phyloP scores from a whole-genome alignment of 1,284 basidiomycete species.

The Leccinum subrobustum region DNA sequence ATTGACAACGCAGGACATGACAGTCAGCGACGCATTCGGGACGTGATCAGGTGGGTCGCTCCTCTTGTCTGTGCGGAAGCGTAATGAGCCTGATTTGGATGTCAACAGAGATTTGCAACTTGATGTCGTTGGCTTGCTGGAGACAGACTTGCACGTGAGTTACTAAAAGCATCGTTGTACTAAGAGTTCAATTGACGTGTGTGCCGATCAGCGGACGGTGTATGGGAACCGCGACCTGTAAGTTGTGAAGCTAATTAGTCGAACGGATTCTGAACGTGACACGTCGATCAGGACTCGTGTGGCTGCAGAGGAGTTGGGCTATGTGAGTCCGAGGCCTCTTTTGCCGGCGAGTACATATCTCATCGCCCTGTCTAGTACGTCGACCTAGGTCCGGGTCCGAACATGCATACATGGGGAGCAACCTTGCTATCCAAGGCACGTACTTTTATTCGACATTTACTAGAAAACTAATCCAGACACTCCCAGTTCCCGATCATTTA shows the following conservation, averaged over 20 bases:
- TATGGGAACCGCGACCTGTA: constrained; percentile 90
- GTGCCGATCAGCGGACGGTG: constrained; percentile 61
- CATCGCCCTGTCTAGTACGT: constrained; percentile 51
- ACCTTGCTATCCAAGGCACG: constrained; percentile 76
- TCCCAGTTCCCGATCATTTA: constrained; percentile 87
- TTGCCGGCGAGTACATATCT: not conserved
- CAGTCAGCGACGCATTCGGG: constrained; percentile 77
- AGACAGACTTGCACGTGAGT: constrained; percentile 84
- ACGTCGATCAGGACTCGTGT: constrained; percentile 60
- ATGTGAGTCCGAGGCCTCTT: constrained; percentile 48
- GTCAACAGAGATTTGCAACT: constrained; percentile 70
- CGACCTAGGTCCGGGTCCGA: constrained; percentile 85
- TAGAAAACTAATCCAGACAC: constrained; percentile 2
- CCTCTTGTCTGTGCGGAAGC: constrained; percentile 7
- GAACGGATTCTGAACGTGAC: not conserved
- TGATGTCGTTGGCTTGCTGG: constrained; percentile 80
- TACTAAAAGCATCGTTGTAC: not conserved
- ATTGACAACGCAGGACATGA: constrained; percentile 82
- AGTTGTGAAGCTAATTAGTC: constrained; percentile 28
- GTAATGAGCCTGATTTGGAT: constrained; percentile 1
- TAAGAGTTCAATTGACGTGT: not conserved
- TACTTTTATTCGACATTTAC: not conserved
- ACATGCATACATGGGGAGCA: constrained; percentile 91
- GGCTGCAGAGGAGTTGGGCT: constrained; percentile 78
- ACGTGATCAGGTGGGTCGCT: constrained; percentile 57